Evolutionary conservation across 164 flowering plant species (phyloP).

Genomic region (Tetrastigma voinierianum): DNA sequence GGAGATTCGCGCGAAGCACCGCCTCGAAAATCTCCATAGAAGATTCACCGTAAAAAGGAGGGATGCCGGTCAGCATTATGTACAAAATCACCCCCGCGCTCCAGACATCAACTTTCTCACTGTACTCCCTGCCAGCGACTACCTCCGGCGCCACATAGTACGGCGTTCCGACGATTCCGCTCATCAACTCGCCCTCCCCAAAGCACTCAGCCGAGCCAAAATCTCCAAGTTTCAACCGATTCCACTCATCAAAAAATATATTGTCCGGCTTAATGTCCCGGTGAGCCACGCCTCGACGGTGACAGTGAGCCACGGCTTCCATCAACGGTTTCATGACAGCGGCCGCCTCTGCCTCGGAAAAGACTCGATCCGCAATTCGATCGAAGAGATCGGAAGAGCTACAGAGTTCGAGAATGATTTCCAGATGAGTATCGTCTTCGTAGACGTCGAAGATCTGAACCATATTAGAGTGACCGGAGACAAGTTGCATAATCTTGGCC

Average conservation of each 20-base stretch:
- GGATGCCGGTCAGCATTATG: constrained; percentile 67
- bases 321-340: constrained; percentile 37
- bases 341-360: constrained; percentile 53
- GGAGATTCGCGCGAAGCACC: constrained; percentile 58
- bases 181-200: constrained; percentile 27
- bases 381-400: constrained; percentile 37
- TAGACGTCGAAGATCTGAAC: constrained; percentile 34
- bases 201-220: constrained; percentile 78
- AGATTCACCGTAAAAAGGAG: constrained; percentile 77
- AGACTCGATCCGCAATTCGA: constrained; percentile 20
- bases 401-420: constrained; percentile 58
- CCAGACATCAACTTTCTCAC: constrained; percentile 88
- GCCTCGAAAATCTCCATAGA: constrained; percentile 69
- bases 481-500: constrained; percentile 47
- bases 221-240: constrained; percentile 57
- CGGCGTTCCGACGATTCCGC: constrained; percentile 83
- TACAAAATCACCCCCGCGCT: constrained; percentile 80
- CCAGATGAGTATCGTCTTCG: constrained; percentile 49
- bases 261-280: constrained; percentile 88
- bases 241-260: constrained; percentile 47
- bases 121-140: constrained; percentile 51
- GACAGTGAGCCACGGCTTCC: constrained; percentile 67
- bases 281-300: constrained; percentile 64
- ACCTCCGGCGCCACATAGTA: constrained; percentile 94
- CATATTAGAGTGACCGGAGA: constrained; percentile 48